Evolutionary conservation across 805 yeast species (phyloP).

Genomic region (Kluyveromyces siamensis): DNA sequence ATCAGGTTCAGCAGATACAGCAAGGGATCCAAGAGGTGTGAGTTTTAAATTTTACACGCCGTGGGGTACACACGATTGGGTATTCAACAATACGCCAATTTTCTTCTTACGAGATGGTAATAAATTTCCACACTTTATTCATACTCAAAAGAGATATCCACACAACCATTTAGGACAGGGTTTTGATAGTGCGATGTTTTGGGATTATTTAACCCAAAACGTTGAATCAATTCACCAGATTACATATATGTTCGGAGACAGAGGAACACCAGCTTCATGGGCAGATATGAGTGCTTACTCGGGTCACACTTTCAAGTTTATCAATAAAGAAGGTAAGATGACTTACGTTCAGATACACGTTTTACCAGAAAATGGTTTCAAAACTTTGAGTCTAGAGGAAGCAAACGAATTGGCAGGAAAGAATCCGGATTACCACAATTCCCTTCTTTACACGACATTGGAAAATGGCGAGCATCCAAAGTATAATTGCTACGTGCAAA

Average conservation of each 20-base stretch:
- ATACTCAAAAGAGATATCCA: conserved; percentile 83
- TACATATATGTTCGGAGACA: conserved; percentile 46
- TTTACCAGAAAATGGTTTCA: conserved; percentile 41
- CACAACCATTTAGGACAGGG: conserved; percentile 34
- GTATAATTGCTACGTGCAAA: conserved; percentile 47
- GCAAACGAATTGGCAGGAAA: conserved; percentile 38
- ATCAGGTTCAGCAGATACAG: conserved; percentile 70
- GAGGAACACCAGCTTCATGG: conserved; percentile 51
- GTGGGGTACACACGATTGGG: conserved; percentile 79
- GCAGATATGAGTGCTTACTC: conserved; percentile 54
- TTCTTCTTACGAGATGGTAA: conserved; percentile 71
- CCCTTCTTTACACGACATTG: conserved; percentile 35
- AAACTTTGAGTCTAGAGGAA: conserved; percentile 37
- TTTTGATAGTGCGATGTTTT: conserved; percentile 41
- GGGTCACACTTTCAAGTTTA: conserved; percentile 55
- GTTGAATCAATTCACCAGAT: conserved; percentile 52
- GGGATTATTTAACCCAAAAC: conserved; percentile 51
- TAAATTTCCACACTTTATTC: conserved; percentile 82
- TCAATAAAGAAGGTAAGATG: conserved; percentile 40
- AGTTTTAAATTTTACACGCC: conserved; percentile 74
- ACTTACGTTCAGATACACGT: conserved; percentile 51
- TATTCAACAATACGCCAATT: conserved; percentile 78
- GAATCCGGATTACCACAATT: conserved; percentile 42
- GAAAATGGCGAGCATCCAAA: conserved; percentile 41
- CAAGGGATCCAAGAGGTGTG: conserved; percentile 84